Evolutionary conservation across 176 grass and related monocot genomes (phyloP), one percentile per base, ranked within the genome.

Genomic region (Paspalum vaginatum): DNA sequence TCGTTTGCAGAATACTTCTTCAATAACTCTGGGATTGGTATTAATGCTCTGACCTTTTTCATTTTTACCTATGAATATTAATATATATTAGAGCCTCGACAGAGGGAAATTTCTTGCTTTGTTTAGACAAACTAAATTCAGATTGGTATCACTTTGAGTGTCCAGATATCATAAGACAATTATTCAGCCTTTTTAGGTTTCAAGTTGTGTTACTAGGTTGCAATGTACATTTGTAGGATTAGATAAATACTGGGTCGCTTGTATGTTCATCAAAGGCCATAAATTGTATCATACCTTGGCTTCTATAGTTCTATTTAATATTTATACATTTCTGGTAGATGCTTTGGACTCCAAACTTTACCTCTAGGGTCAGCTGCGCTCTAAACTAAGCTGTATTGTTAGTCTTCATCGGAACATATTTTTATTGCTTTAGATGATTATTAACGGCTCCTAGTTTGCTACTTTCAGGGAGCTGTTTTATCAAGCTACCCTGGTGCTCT

Each of bases 21-120:
- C 68, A 74, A 5, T 32, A 60, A 79, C 68, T 61, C 21, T 53
- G 60, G 68, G 68, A 68, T 44, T 85, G 92, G 80, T 91, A 85
- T 66, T 63, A 11, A 26, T 46, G 38, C 45, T 67, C 27, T 77
- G 44, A 27, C 37, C 20, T 46, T 52, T 80, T 44, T 61, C 39
- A 44, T 74, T 51, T 67, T 71, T 72, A 32, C 62, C 39, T 56
- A 61, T 56, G 47, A 83, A 72, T 67, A 11, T 25, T 54, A 10
- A 43, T 32, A 65, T 53, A 72, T 72, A 9, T 26, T 69, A 5
- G 77, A 24, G 9, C 46, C 70, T 78, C 52, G 78, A 12, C 51
- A 50, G 61, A 73, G 26, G 69, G 70, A 79, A 53, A 43, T 74
- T 11, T 81, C 72, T 65, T 0, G 55, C 18, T 69, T 83, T 53